Percentiles rank a stretch among this genome's conserved stretches.
phyloP scores from a whole-genome alignment of 495 filamentous ascomycete species.

The Xylaria castorea region DNA sequence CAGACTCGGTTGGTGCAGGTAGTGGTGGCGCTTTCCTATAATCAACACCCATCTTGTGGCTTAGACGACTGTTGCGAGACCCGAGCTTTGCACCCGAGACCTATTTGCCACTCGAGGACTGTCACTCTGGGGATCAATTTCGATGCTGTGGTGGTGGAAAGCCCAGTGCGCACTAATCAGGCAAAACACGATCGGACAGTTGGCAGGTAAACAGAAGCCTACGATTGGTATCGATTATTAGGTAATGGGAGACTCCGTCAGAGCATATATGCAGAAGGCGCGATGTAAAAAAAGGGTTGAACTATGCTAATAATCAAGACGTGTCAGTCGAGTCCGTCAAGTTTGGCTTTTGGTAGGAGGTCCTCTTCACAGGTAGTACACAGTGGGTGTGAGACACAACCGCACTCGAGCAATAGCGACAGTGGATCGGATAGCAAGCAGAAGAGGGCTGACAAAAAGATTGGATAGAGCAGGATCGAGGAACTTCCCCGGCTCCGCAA shows the following conservation, averaged over 20 bases:
- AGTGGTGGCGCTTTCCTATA: slow-evolving; percentile 68
- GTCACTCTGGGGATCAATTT: slow-evolving; percentile 22
- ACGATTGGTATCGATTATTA: slow-evolving; percentile 3
- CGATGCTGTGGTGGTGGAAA: slow-evolving; percentile 2
- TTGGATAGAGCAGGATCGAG: background rate
- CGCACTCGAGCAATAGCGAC: background rate
- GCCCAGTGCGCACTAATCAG: slow-evolving; percentile 6
- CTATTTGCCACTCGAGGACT: slow-evolving; percentile 11
- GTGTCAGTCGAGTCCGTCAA: slow-evolving; percentile 7
- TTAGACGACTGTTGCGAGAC: slow-evolving; percentile 26
- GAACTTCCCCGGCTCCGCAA: slow-evolving; percentile 15
- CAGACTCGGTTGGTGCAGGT: slow-evolving; percentile 81
- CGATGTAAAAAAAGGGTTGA: slow-evolving; percentile 4
- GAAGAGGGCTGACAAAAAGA: background rate
- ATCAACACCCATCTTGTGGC: slow-evolving; percentile 72
- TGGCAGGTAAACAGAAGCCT: slow-evolving; percentile 3
- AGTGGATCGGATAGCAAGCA: background rate
- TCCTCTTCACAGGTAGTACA: background rate
- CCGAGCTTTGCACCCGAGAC: slow-evolving; percentile 4
- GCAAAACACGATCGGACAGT: background rate
- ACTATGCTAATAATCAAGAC: slow-evolving; percentile 11
- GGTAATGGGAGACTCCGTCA: background rate
- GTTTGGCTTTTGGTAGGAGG: background rate
- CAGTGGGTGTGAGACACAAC: slow-evolving; percentile 4
- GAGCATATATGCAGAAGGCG: slow-evolving; percentile 1